Conservation (phyloP, 371 early-diverging fungal genomes). For the Mucor piriformis region DNA sequence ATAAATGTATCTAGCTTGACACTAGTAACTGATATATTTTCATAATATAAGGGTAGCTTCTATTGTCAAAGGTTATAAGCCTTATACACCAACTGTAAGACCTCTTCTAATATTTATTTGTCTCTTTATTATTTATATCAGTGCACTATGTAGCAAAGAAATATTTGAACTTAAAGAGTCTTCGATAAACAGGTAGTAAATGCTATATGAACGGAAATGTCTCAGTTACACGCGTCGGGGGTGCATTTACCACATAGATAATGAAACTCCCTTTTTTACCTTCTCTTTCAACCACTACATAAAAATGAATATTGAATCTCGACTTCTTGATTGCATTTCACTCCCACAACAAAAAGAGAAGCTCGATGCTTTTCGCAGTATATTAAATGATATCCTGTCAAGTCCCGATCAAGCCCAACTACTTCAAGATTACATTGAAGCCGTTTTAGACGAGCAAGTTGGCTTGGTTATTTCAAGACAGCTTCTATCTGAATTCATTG, state of each 20-base stretch:
- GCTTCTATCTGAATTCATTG: conserved; percentile 67
- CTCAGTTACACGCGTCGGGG: too few species aligned
- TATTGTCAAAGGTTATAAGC: too few species aligned
- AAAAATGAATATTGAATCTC: conserved; percentile 2
- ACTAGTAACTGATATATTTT: too few species aligned
- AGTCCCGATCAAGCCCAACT: conserved; percentile 22
- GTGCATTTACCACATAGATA: neutral
- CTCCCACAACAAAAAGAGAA: conserved; percentile 48
- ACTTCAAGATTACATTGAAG: conserved; percentile 56
- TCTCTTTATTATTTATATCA: too few species aligned
- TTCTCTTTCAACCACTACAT: neutral
- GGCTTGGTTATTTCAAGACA: conserved; percentile 79
- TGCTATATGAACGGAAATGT: too few species aligned
- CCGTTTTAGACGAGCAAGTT: conserved; percentile 72
- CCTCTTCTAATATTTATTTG: too few species aligned
- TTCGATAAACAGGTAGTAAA: too few species aligned
- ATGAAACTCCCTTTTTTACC: neutral
- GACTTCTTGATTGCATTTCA: conserved; percentile 35
- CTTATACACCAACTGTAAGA: too few species aligned
- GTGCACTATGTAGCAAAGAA: too few species aligned
- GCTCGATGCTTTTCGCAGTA: conserved; percentile 37
- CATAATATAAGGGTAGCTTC: too few species aligned
- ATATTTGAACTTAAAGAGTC: too few species aligned
- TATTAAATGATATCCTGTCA: conserved; percentile 35
- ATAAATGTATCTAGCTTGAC: too few species aligned